Evolutionary conservation across 345 rosid genomes (phyloP), one percentile per base, ranked within the genome.

Genomic region (Mangifera indica): DNA sequence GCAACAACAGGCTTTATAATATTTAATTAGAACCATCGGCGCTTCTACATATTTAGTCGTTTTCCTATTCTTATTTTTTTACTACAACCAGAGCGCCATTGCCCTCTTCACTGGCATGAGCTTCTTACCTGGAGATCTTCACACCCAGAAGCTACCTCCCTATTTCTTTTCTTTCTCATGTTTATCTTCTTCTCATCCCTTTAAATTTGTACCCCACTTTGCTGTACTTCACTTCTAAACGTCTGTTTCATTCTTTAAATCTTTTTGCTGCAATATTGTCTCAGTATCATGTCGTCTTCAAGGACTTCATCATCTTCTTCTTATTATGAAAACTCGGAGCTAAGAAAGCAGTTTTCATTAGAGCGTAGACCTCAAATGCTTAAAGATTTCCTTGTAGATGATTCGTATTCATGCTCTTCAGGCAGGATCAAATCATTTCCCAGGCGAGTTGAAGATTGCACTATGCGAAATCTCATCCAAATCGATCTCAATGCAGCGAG

Each of bases 331-430:
- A 37, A 37, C 59, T 17, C 63, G 1, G 74, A 46, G 51, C 74
- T 67, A 18, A 79, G 70, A 70, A 62, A 66, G 18, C 74, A 78
- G n/a, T 71, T 70, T 10, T n/a, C 74, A 4, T 13, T 48, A 1
- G 85, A 79, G 74, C 67, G 73, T 7, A 82, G 81, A 22, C 87
- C 81, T 42, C 72, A 58, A 34, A 76, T 82, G 97, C 93, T 94
- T 51, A 94, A 91, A 81, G 98, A 91, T 67, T 90, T 90, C 61
- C 95, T 94, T 72, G n/a, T 26, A 1, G 93, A 87, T 52, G 97
- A 91, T 69, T 65, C 82, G 3, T 75, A 59, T 44, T 81, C 91
- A 1, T 77, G 74, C 62, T 83, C 83, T 34, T 83, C 87, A 13
- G 79, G 54, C 21, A 87, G 83, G 45, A 81, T 83, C 86, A 74